Base-by-base conservation (phyloP, 768 basidiomycete genomes). In the Cystobasidium onofrii region DNA sequence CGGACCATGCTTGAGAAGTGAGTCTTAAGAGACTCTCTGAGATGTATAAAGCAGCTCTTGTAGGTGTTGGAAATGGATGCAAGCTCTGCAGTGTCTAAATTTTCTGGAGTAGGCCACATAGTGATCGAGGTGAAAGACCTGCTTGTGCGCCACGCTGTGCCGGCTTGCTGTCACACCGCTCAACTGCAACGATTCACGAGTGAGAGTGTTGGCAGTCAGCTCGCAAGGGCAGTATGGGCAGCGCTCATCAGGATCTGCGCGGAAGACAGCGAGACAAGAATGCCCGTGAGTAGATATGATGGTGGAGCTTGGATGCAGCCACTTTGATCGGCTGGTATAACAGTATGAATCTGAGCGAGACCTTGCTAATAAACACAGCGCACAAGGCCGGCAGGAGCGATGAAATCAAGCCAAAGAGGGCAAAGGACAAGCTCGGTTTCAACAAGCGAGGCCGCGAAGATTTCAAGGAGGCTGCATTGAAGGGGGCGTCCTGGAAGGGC, bases 361-460 rank as follows among this genome's bases (percentile, higher is more conserved):
- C n/a, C n/a, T n/a, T n/a, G n/a, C n/a, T n/a, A n/a, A n/a, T n/a
- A n/a, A 20, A 50, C 46, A 50, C 46, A 50, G 46, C 20, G 4
- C 46, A n/a, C 46, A 50, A 50, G 20, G 46, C 46, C 4, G 46
- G 46, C 46, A 50, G 20, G 46, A 50, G 46, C 46, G 46, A 50
- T n/a, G 46, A 50, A 9, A 25, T 60, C 57, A 60, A 60, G 23
- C 29, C 57, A 27, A 46, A 67, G 50, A 36, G 36, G 27, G 36
- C 63, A 44, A 67, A 67, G 63, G 39, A 64, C 41, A 64, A 64
- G 63, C 63, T 64, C 65, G 31, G 46, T 4, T 67, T 12, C 29
- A 67, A 50, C 65, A 67, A 67, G 25, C 41, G 17, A 50, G 65
- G 65, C 23, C 43, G 65, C 13, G 65, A 43, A 52, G 20, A 67